Evolutionary conservation across 345 rosid genomes (phyloP).

Genomic region (Crucihimalaya himalaica): DNA sequence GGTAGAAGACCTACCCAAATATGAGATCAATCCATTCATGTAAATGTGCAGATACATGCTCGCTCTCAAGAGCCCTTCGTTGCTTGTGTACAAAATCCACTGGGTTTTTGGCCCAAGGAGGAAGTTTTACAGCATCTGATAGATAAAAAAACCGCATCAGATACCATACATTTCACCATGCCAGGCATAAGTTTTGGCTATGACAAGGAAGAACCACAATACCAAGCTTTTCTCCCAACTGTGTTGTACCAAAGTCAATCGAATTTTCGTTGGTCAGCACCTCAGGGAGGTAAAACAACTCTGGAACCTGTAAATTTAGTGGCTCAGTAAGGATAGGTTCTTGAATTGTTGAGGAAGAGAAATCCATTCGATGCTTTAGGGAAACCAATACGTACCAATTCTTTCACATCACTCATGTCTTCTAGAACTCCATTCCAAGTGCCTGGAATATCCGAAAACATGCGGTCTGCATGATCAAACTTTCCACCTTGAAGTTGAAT

Average conservation of each 20-base stretch:
- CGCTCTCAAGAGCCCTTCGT: conserved; percentile 94
- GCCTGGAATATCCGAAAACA: conserved; percentile 90
- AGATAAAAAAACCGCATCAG: conserved; percentile 21
- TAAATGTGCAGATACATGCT: conserved; percentile 91
- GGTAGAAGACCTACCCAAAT: conserved; percentile 67
- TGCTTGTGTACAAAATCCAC: conserved; percentile 96
- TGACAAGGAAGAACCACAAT: conserved; percentile 26
- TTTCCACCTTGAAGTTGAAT: conserved; percentile 99
- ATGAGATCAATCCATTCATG: conserved; percentile 99
- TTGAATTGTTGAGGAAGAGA: conserved; percentile 23
- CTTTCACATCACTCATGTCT: conserved; percentile 99
- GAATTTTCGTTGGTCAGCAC: conserved; percentile 85
- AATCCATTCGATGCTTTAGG: conserved; percentile 11
- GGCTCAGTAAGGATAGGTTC: conserved; percentile 20
- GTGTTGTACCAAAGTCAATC: conserved; percentile 89
- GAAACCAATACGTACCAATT: conserved; percentile 66
- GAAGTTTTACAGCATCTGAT: conserved; percentile 89
- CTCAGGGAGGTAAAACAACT: conserved; percentile 97
- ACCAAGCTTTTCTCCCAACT: conserved; percentile 93
- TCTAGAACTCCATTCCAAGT: conserved; percentile 97
- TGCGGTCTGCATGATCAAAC: conserved; percentile 96
- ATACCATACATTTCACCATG: conserved; percentile 13
- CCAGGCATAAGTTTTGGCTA: conserved; percentile 19
- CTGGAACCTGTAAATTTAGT: conserved; percentile 72
- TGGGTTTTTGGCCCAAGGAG: conserved; percentile 93